These are phyloP conservation scores for Phalaenopsis equestris DNA, from an alignment of 106 monocot genomes.

Conservation along the genomic window DNA sequence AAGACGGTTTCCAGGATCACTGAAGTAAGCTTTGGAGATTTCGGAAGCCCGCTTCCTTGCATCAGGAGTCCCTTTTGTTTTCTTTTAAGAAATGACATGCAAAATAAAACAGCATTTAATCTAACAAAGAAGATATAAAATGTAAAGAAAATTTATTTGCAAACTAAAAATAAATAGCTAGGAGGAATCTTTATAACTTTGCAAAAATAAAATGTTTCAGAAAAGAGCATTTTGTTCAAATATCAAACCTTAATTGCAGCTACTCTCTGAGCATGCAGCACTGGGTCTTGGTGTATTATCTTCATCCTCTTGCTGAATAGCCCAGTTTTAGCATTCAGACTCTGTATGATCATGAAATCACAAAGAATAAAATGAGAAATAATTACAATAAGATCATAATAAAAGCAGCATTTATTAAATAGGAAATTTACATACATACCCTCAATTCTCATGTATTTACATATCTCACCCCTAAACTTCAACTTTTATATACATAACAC, in stretches of 20 bases:
- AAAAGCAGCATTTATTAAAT: too few species aligned
- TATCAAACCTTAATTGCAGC: constrained; percentile 82
- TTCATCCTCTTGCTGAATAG: constrained; percentile 89
- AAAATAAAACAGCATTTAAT: neutral
- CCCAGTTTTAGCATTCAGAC: constrained; percentile 96
- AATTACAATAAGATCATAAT: neutral
- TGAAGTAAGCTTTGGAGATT: constrained; percentile 65
- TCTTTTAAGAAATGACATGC: constrained; percentile 25
- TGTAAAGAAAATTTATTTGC: neutral
- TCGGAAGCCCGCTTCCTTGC: constrained; percentile 82
- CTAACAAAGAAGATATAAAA: neutral
- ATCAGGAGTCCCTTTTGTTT: constrained; percentile 64
- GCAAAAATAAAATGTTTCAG: neutral
- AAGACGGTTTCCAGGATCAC: constrained; percentile 72
- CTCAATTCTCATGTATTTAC: too few species aligned
- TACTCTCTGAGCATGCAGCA: constrained; percentile 75
- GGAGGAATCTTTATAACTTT: neutral
- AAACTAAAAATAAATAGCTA: neutral
- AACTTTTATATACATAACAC: too few species aligned
- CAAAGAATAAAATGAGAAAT: neutral
- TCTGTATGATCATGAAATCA: constrained; percentile 53
- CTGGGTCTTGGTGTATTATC: constrained; percentile 81
- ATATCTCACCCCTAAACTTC: too few species aligned
- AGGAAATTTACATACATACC: too few species aligned
- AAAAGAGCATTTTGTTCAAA: neutral